Evolutionary conservation across 192 early-diverging fungal genomes (phyloP), one percentile per base, ranked within the genome.

Genomic region (Entomortierella lignicola): DNA sequence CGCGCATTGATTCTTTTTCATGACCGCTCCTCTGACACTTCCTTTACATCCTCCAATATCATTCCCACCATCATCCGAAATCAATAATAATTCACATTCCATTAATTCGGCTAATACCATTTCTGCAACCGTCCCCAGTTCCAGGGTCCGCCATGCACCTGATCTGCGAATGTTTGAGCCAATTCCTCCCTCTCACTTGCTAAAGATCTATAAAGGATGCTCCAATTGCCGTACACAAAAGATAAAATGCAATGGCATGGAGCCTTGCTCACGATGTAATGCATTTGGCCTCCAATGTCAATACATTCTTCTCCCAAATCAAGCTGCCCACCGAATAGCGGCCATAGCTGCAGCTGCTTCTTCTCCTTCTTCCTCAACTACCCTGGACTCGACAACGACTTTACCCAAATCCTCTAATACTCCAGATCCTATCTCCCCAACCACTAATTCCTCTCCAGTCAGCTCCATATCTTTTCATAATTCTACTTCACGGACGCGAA

Each of bases 161-260:
- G 66, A 69, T 63, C 62, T 57, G 66, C 74, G 74, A 53, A 77
- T 77, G 74, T 77, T 77, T 69, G 74, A 77, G 50, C 74, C 66
- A 77, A 69, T 77, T 34, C 74, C 74, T 29, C 74, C 74, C 15
- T 63, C 74, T 47, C 69, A 55, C 30, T 43, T 77, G 47, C 50
- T 77, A 63, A 77, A 77, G 74, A 77, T 77, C 74, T 77, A 77
- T 41, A 77, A 77, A 52, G 74, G 74, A 42, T 77, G 74, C 66
- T 69, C 74, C 56, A 77, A 77, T 48, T 77, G 74, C 66, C 66
- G 74, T 34, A 77, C 66, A 13, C 74, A 77, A 69, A 77, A 77
- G 74, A 77, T 77, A 69, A 77, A 77, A 51, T 77, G 74, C 61
- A 77, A 69, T 54, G 74, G 74, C 23, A 66, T 58, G 54, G 74